Conservation (phyloP, 2,329 filamentous ascomycete species). For the Periconia sp. region DNA sequence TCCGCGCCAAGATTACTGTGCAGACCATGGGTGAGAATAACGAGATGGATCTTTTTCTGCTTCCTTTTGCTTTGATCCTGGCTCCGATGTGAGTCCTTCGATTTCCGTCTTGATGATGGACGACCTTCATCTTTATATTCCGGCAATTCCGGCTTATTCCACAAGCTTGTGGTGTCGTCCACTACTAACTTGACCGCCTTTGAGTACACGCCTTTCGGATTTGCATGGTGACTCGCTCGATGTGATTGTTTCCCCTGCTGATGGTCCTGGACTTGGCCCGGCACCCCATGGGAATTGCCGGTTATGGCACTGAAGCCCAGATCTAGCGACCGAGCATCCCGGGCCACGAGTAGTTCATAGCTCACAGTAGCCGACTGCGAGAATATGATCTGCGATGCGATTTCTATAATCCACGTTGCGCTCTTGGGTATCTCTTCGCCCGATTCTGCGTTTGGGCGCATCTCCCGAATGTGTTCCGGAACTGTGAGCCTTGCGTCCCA, state of each 20-base stretch:
- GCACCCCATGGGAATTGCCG: conserved; percentile 55
- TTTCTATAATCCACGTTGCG: conserved; percentile 87
- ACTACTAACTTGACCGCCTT: conserved; percentile 77
- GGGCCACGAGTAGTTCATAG: conserved; percentile 84
- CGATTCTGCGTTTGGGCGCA: conserved; percentile 56
- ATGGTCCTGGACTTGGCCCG: conserved; percentile 76
- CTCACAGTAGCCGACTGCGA: conserved; percentile 85
- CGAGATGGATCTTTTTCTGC: conserved; percentile 83
- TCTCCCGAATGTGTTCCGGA: conserved; percentile 76
- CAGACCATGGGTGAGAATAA: conserved; percentile 90
- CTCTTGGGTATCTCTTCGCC: conserved; percentile 55
- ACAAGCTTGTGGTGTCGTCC: conserved; percentile 87
- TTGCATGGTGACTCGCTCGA: conserved; percentile 61
- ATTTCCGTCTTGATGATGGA: conserved; percentile 26
- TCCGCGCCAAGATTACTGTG: conserved; percentile 96
- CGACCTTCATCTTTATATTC: conserved; percentile 57
- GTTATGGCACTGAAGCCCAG: conserved; percentile 66
- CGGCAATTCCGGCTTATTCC: conserved; percentile 89
- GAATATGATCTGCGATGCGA: conserved; percentile 92
- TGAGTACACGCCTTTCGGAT: conserved; percentile 81
- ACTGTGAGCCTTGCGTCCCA: conserved; percentile 84
- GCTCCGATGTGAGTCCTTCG: conserved; percentile 29
- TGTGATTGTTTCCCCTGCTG: conserved; percentile 67
- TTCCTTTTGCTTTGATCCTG: conserved; percentile 72
- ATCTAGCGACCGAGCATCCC: conserved; percentile 83